Percentiles rank a stretch among this genome's conserved stretches.
Evolutionary conservation across 106 monocot genomes (phyloP).

Genomic region (Platanthera guangdongensis): DNA sequence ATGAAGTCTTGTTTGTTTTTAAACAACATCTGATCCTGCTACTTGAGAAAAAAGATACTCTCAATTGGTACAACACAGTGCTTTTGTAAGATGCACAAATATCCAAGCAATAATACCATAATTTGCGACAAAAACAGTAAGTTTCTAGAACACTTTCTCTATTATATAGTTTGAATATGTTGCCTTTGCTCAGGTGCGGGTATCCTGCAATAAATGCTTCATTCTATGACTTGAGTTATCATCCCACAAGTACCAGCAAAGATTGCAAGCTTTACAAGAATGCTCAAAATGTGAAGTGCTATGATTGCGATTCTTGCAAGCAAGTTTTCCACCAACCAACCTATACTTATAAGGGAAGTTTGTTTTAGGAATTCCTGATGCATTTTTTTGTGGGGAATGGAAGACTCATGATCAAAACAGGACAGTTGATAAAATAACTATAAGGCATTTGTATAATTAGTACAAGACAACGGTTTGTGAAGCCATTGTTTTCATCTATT

Average conservation of each 20-base stretch:
- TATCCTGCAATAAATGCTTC: conserved; percentile 86
- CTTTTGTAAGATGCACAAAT: neutral
- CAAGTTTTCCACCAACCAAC: conserved; percentile 22
- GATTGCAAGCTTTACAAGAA: conserved; percentile 97
- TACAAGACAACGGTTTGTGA: no score
- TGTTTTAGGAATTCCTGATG: no score
- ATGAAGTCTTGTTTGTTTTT: neutral
- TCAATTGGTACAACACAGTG: neutral
- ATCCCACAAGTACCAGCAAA: conserved; percentile 67
- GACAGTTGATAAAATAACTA: no score
- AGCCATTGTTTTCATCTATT: no score
- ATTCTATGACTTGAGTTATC: conserved; percentile 91
- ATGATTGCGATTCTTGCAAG: conserved; percentile 98
- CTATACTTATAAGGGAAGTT: neutral
- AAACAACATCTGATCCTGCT: neutral
- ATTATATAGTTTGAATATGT: neutral
- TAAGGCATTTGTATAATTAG: no score
- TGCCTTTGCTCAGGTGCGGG: conserved; percentile 54
- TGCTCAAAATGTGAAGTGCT: conserved; percentile 54
- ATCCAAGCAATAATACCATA: no score
- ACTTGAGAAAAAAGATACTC: neutral
- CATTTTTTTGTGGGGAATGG: no score
- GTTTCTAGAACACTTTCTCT: neutral
- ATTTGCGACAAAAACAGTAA: neutral
- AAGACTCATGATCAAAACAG: no score